Evolutionary conservation across 2,329 filamentous ascomycete genomes (phyloP), one percentile per base, ranked within the genome.

Genomic region (Pseudogymnoascus sp.): DNA sequence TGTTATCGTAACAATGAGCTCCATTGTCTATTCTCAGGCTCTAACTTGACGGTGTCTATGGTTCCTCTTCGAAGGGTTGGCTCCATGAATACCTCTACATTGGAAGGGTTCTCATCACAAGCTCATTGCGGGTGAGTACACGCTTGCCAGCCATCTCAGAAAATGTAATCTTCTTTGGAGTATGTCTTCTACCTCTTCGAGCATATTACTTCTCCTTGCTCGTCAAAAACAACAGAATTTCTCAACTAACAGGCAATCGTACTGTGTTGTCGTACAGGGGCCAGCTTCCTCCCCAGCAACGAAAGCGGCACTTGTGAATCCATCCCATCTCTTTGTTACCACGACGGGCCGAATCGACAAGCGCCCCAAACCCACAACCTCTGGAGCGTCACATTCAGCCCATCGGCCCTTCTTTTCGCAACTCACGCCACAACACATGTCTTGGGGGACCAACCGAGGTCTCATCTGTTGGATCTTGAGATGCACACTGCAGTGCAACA

Each of bases 371-470:
- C 21, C 21, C 43, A 25, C 9, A 14, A 7, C 11, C 49, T 35
- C 28, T 12, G n/a, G 28, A 8, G 28, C n/a, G 7, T 35, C 5
- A 11, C 49, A 33, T 55, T 18, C 28, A 21, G n/a, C 28, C 9
- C 49, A 55, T 55, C 16, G 49, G 49, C 49, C 49, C 49, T 33
- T 55, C 45, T 55, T 52, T 35, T 55, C 28, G 49, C 28, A 21
- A 18, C 49, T 16, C 49, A 8, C 28, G 16, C 49, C 49, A 55
- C 16, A 35, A 55, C 33, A 55, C 28, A 3, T 55, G 25, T 52
- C 45, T 31, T 52, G 49, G 28, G 49, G 49, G 21, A 55, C 49
- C 28, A 55, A 33, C 28, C 2, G 16, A 55, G 21, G 23, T 23
- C 37, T 59, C 16, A 41, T 49, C 14, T 61, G 33, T 35, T 31